These are phyloP conservation scores for Apiospora arundinis DNA, from an alignment of 2,329 filamentous ascomycete species.

Conservation along the genomic window DNA sequence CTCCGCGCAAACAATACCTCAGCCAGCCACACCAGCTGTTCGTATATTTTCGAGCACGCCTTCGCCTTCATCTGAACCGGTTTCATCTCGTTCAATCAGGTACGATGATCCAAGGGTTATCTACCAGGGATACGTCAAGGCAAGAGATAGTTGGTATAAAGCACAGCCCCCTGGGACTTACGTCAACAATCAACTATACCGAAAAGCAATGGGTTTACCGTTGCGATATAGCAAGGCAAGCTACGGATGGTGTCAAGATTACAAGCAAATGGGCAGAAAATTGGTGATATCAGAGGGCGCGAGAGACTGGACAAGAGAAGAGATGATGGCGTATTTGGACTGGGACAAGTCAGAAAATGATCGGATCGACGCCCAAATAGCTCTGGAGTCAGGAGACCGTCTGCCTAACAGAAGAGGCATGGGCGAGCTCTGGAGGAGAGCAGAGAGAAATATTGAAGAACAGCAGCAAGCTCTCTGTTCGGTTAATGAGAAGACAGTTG, in stretches of 20 bases:
- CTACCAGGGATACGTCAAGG: conserved; percentile 13
- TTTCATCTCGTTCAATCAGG: not conserved
- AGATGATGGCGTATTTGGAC: conserved; percentile 19
- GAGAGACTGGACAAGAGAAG: conserved; percentile 3
- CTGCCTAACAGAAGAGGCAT: conserved; percentile 7
- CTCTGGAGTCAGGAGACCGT: not conserved
- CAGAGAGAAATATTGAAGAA: not conserved
- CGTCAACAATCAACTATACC: conserved; percentile 9
- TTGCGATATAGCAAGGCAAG: not conserved
- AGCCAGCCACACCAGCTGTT: too few species aligned
- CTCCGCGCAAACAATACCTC: not conserved
- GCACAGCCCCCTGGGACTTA: conserved; percentile 1
- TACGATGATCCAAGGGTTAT: conserved; percentile 5
- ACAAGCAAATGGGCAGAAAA: not conserved
- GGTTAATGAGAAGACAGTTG: not conserved
- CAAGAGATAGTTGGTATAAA: conserved; percentile 20
- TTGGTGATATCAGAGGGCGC: not conserved
- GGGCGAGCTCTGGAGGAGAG: conserved; percentile 15
- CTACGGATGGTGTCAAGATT: conserved; percentile 1
- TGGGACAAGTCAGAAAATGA: conserved; percentile 7
- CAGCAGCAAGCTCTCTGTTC: conserved; percentile 5
- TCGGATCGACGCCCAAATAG: conserved; percentile 13
- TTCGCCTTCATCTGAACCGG: not conserved
- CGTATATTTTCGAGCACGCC: not conserved
- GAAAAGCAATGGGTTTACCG: conserved; percentile 12